A percentile compares a stretch with the other conserved stretches of the same genome.
Evolutionary conservation across 2,329 filamentous ascomycete genomes (phyloP).

Genomic region (Diaporthe ampelina): DNA sequence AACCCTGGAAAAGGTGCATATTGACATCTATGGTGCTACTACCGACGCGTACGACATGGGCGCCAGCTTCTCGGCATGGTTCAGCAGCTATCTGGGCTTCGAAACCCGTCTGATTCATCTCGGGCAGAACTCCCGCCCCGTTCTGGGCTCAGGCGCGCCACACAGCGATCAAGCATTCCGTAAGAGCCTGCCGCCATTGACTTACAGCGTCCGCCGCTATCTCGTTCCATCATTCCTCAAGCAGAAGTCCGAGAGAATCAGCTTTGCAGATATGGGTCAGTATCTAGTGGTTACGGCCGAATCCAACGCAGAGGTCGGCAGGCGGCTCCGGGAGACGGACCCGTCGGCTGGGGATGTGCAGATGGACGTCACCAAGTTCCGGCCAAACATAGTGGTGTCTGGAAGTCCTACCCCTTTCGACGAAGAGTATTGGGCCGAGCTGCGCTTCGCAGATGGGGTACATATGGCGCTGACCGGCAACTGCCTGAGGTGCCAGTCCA

Average conservation of each 20-base stretch:
- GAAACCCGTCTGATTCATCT: constrained; percentile 15
- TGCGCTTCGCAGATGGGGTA: constrained; percentile 1
- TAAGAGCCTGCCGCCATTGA: constrained; percentile 12
- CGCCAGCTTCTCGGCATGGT: constrained; percentile 18
- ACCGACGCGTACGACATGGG: constrained; percentile 27
- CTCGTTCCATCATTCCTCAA: constrained; percentile 7
- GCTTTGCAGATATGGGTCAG: constrained; percentile 21
- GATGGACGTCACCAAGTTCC: constrained; percentile 30
- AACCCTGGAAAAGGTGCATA: background rate
- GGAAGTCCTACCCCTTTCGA: constrained; percentile 15
- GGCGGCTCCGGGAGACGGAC: constrained; percentile 18
- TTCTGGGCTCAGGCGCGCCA: constrained; percentile 8
- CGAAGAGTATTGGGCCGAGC: constrained; percentile 23
- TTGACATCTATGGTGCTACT: background rate
- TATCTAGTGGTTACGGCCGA: constrained; percentile 13
- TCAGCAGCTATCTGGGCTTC: constrained; percentile 19
- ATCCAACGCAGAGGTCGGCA: constrained; percentile 16
- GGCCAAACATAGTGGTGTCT: constrained; percentile 11
- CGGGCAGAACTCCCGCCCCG: constrained; percentile 19
- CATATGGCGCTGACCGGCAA: constrained; percentile 20
- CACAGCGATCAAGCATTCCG: constrained; percentile 14
- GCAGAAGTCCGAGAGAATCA: background rate
- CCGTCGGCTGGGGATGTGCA: constrained; percentile 5
- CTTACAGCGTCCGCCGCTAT: background rate
- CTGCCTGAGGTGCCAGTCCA: constrained; percentile 26